Evolutionary conservation across 305 asterid genomes (phyloP).

Genomic region (Stenogyne calaminthoides): DNA sequence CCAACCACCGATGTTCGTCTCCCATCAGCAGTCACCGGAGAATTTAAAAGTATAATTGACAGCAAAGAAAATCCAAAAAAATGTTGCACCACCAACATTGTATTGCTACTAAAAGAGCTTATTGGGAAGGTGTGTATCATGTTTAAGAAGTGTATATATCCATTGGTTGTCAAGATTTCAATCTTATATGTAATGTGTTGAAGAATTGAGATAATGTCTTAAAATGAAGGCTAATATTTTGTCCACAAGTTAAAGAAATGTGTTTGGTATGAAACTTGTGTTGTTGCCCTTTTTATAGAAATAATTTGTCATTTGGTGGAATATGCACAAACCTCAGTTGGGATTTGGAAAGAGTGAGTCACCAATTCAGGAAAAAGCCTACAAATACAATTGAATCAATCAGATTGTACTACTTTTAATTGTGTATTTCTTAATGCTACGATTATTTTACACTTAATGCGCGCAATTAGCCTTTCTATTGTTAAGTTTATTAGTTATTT

Average conservation of each 20-base stretch:
- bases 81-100: conserved; percentile 22
- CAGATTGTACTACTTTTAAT: too few species aligned
- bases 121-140: not conserved
- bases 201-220: not conserved
- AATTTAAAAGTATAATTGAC: not conserved
- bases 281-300: not conserved
- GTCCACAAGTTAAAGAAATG: not conserved
- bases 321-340: not conserved
- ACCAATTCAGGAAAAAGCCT: too few species aligned
- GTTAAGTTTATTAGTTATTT: too few species aligned
- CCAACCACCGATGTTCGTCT: conserved; percentile 17
- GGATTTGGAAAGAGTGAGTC: not conserved
- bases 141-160: not conserved
- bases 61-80: conserved; percentile 7
- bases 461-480: too few species aligned
- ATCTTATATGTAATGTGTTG: not conserved
- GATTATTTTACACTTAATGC: not conserved
- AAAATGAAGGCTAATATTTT: not conserved
- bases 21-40: not conserved
- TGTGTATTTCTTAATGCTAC: too few species aligned
- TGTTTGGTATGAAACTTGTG: conserved; percentile 23
- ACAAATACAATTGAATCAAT: too few species aligned
- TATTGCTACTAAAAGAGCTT: not conserved
- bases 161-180: not conserved
- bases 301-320: not conserved